Evolutionary conservation across 306 rosid species (phyloP).

Genomic region (Cucurbita maxima): DNA sequence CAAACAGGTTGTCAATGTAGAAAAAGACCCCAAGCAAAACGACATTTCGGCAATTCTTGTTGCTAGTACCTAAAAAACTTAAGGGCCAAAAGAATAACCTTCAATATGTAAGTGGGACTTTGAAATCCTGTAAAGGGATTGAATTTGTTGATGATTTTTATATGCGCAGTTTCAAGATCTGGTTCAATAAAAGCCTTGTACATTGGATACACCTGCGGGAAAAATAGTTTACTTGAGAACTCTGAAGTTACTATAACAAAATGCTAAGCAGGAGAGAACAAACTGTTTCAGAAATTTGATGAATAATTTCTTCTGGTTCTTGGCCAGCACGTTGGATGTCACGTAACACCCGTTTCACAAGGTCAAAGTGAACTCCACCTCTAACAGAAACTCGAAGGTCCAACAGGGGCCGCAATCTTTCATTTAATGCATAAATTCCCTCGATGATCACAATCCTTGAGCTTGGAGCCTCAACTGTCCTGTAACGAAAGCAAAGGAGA

Average conservation of each 20-base stretch:
- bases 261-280: conserved; percentile 10
- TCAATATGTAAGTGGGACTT: conserved; percentile 81
- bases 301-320: conserved; percentile 97
- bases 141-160: conserved; percentile 80
- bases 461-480: conserved; percentile 88
- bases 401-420: conserved; percentile 74
- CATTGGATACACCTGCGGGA: conserved; percentile 89
- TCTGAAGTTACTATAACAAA: neutral
- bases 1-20: neutral
- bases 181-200: conserved; percentile 98
- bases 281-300: conserved; percentile 98
- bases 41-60: neutral
- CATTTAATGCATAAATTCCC: conserved; percentile 95
- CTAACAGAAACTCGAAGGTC: conserved; percentile 95
- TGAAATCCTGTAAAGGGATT: conserved; percentile 98
- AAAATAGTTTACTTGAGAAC: neutral
- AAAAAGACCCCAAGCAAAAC: conserved; percentile 1
- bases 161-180: conserved; percentile 91
- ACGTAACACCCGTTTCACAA: conserved; percentile 88
- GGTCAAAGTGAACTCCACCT: conserved; percentile 99
- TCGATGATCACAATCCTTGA: conserved; percentile 83
- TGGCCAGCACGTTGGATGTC: conserved; percentile 98
- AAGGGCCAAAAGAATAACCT: conserved; percentile 32
- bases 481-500: conserved; percentile 21
- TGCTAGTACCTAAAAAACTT: conserved; percentile 5